Base-by-base conservation (phyloP, 225 moss, liverwort and hornwort genomes). In the Lunularia cruciata region DNA sequence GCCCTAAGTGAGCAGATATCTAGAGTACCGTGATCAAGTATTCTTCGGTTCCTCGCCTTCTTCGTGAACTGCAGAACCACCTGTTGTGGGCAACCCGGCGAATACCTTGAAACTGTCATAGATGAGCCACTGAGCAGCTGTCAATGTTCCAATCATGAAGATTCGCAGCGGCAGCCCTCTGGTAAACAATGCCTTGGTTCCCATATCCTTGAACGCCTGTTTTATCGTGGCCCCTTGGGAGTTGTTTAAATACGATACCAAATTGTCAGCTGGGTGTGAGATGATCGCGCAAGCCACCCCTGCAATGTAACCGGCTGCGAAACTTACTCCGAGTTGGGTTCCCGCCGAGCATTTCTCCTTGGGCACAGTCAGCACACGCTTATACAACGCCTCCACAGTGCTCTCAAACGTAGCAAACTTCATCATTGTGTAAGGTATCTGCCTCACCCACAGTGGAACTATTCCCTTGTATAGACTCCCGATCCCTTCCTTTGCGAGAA, bases 401-500 rank as follows among this genome's bases (percentile, higher is more conserved):
- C 72, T 83, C 75, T 95, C 95, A 25, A 95, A 95, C 4, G 92
- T 92, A 14, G 89, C 76, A 25, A 95, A 95, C 68, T 95, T 95
- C 95, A 95, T 95, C 95, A 95, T 95, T 5, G 95, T 95, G 80
- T 92, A 95, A 3, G 95, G 95, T 3, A 95, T 90, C 62, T 95
- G 95, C 47, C 95, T 72, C 0, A 82, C 95, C 95, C 95, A 95
- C 0, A 95, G 84, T 0, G 95, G 95, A 1, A 88, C 63, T 13
- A 92, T 16, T 0, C 95, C 95, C 75, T 85, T 90, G 75, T 90
- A 95, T 40, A 95, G 32, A 0, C 89, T 85, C 23, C 11, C 32
- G n/a, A 54, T 74, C 0, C 92, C 92, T 19, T 92, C 95, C 0
- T 84, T 77, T 0, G 83, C 85, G 53, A 95, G 70, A 13, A 95